phyloP scores from a whole-genome alignment of 495 filamentous ascomycete species.

The Penicillium taxi region DNA sequence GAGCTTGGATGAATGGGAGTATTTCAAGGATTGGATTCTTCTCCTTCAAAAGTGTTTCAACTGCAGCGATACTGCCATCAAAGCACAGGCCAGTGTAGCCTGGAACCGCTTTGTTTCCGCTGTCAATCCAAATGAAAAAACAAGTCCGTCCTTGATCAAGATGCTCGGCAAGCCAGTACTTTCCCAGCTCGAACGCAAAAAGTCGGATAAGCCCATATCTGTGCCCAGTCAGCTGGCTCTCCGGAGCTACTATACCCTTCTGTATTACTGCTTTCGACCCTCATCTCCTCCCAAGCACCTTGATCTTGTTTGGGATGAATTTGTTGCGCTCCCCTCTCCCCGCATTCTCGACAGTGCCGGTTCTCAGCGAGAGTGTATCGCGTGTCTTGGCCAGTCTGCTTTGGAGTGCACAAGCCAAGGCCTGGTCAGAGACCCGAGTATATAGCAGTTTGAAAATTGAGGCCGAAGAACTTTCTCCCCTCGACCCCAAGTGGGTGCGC shows the following conservation, averaged over 20 bases:
- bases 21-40: conserved; percentile 60
- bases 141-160: conserved; percentile 48
- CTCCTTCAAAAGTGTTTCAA: conserved; percentile 83
- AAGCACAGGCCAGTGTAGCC: conserved; percentile 66
- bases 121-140: conserved; percentile 52
- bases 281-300: conserved; percentile 51
- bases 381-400: conserved; percentile 62
- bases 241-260: conserved; percentile 64
- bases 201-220: conserved; percentile 46
- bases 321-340: conserved; percentile 46
- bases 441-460: conserved; percentile 49
- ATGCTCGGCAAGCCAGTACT: conserved; percentile 64
- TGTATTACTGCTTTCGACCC: conserved; percentile 82
- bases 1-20: conserved; percentile 63
- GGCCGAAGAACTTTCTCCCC: conserved; percentile 62
- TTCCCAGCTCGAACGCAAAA: conserved; percentile 60
- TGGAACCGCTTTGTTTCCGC: conserved; percentile 79
- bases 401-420: conserved; percentile 51
- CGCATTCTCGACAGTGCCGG: conserved; percentile 24
- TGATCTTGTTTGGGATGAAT: conserved; percentile 73
- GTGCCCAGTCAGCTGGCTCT: conserved; percentile 53
- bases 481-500: conserved; percentile 86
- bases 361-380: conserved; percentile 46
- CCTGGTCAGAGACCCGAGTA: conserved; percentile 68
- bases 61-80: conserved; percentile 61